phyloP scores from a whole-genome alignment of 768 basidiomycete genomes.

The Tulasnella sp. region DNA sequence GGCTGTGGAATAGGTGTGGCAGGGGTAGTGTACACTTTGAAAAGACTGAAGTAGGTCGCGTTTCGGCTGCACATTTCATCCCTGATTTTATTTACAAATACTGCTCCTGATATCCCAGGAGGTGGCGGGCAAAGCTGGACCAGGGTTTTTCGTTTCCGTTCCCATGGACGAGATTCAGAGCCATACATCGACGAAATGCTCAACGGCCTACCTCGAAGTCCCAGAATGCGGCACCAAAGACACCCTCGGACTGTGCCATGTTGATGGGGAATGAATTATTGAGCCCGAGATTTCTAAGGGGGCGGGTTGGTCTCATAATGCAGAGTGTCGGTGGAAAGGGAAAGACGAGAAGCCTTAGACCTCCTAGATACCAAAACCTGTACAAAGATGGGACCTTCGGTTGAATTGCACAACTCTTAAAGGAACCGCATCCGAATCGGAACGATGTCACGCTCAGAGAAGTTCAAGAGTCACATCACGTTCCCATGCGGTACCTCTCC shows the following conservation, averaged over 20 bases:
- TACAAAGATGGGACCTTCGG: background rate
- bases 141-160: background rate
- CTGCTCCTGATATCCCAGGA: background rate
- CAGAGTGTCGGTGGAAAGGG: background rate
- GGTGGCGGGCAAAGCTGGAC: background rate
- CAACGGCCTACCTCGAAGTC: background rate
- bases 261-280: background rate
- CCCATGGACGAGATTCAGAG: background rate
- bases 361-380: too few relatives aligned
- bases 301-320: background rate
- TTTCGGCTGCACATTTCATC: background rate
- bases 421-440: background rate
- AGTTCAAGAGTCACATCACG: background rate
- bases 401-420: background rate
- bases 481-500: background rate
- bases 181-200: background rate
- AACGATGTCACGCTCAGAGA: background rate
- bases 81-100: background rate
- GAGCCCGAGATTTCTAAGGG: background rate
- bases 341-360: background rate
- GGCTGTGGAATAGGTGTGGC: background rate
- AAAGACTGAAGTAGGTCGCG: background rate
- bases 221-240: background rate
- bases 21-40: background rate
- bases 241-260: background rate